Conservation (phyloP, 2,329 filamentous ascomycete genomes). For the Ustulina deusta region DNA sequence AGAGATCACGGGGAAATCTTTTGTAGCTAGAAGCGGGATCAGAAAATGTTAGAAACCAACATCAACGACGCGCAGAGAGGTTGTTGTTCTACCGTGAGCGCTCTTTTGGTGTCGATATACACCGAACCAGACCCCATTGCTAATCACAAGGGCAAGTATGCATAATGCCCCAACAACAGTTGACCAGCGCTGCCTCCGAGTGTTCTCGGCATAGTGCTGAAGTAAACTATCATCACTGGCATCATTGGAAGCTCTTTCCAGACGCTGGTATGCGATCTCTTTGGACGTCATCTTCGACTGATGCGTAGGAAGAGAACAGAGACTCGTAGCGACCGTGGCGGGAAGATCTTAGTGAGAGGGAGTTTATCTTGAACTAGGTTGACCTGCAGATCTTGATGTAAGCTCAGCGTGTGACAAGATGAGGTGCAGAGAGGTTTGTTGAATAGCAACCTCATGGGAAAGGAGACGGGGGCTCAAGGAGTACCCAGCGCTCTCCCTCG, state of each 20-base stretch:
- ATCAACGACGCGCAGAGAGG: not conserved
- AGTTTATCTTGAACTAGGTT: no score
- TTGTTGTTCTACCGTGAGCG: not conserved
- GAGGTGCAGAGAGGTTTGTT: not conserved
- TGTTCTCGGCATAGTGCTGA: not conserved
- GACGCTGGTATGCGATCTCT: not conserved
- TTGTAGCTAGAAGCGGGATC: not conserved
- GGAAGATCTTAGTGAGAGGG: not conserved
- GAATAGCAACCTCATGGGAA: not conserved
- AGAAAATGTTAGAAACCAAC: not conserved
- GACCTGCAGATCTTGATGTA: no score
- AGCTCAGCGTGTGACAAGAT: not conserved
- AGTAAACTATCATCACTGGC: conserved; percentile 1
- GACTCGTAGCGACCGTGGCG: no score
- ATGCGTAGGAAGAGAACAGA: not conserved
- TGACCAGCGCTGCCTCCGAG: not conserved
- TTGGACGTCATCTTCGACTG: conserved; percentile 5
- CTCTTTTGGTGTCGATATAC: conserved; percentile 6
- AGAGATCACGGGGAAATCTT: conserved; percentile 1
- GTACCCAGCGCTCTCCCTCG: not conserved
- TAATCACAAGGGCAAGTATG: conserved; percentile 1
- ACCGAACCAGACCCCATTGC: conserved; percentile 2
- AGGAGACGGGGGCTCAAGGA: conserved; percentile 1
- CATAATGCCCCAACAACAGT: not conserved
- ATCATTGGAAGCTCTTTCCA: conserved; percentile 2